phyloP scores from a whole-genome alignment of 371 early-diverging fungal genomes.

The Mucor circinelloides region DNA sequence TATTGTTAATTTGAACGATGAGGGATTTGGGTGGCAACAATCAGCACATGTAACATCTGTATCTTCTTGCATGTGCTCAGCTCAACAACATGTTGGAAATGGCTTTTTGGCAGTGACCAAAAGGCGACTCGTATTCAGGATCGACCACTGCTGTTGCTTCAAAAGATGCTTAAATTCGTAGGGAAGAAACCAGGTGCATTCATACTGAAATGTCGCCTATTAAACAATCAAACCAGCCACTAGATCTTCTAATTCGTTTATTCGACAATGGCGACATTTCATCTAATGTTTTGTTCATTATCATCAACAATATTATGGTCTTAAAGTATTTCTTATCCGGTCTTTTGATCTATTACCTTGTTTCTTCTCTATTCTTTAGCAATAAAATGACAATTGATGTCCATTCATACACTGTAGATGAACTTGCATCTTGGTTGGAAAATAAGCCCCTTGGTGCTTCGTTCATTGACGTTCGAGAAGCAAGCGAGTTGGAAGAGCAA shows the following conservation, averaged over 20 bases:
- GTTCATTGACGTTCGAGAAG: constrained; percentile 40
- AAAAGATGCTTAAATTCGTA: neutral
- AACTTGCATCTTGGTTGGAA: constrained; percentile 7
- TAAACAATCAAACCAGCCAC: neutral
- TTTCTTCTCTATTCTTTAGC: neutral
- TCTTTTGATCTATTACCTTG: neutral
- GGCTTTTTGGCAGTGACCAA: no score
- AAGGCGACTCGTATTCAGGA: no score
- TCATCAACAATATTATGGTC: neutral
- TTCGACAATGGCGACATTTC: neutral
- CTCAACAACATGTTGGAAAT: no score
- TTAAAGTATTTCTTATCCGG: neutral
- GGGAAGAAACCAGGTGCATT: no score
- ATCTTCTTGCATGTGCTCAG: no score
- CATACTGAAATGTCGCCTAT: neutral
- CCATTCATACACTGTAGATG: constrained; percentile 1
- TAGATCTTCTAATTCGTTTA: neutral
- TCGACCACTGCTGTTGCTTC: no score
- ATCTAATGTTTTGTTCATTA: neutral
- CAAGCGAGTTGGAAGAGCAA: constrained; percentile 25
- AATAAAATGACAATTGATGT: neutral
- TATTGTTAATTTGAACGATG: no score
- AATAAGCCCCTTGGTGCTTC: neutral
- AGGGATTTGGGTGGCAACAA: no score
- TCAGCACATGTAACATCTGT: no score